Evolutionary conservation across 441 rosid genomes (phyloP).

Genomic region (Arabidopsis lyrata): DNA sequence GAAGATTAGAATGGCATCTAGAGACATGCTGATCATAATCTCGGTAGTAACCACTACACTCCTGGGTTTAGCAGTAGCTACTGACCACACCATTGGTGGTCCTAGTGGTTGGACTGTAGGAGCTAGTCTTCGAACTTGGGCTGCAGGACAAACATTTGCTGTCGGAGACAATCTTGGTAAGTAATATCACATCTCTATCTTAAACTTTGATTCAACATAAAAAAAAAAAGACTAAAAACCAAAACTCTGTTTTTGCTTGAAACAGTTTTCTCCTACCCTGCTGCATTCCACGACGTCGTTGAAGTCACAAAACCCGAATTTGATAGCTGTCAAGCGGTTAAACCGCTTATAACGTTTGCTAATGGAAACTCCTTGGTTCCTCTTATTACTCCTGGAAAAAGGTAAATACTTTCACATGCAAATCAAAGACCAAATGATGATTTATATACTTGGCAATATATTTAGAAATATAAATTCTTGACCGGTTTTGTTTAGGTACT

Average conservation of each 20-base stretch:
- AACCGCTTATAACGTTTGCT: slow-evolving; percentile 51
- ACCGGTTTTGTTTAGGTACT: slow-evolving; percentile 51
- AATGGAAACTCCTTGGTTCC: slow-evolving; percentile 65
- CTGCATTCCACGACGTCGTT: slow-evolving; percentile 55
- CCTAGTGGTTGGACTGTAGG: slow-evolving; percentile 66
- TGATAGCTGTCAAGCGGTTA: slow-evolving; percentile 62
- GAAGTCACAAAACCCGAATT: slow-evolving; percentile 72
- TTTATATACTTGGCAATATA: not conserved
- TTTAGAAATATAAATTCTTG: not conserved
- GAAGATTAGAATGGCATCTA: slow-evolving; percentile 34
- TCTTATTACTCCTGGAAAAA: slow-evolving; percentile 68
- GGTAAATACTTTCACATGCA: slow-evolving; percentile 24
- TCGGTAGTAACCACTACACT: slow-evolving; percentile 44
- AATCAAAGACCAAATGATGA: not conserved
- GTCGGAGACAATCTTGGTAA: slow-evolving; percentile 78
- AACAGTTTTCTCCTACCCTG: slow-evolving; percentile 40
- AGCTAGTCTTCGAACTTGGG: slow-evolving; percentile 61
- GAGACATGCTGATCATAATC: slow-evolving; percentile 49
- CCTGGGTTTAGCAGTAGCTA: slow-evolving; percentile 55
- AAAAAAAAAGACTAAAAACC: not conserved
- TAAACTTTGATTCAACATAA: not conserved
- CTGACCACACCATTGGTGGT: slow-evolving; percentile 68
- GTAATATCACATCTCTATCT: not conserved
- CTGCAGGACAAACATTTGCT: slow-evolving; percentile 53
- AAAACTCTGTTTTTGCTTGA: slow-evolving; percentile 29